Conservation (phyloP, 2,329 filamentous ascomycete species). For the Cyclaneusma minus region DNA sequence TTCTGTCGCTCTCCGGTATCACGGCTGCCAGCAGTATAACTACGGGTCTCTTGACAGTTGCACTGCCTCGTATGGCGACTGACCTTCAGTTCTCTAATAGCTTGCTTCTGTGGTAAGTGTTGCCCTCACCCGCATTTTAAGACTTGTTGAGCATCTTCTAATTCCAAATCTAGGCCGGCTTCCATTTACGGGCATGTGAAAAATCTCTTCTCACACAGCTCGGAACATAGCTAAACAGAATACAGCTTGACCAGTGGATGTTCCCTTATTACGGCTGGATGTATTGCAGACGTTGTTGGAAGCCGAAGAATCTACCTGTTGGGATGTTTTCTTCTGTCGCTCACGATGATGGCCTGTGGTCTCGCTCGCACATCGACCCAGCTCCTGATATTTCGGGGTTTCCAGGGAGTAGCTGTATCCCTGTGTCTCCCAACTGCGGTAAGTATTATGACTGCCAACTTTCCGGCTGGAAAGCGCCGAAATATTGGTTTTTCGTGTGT, state of each 20-base stretch:
- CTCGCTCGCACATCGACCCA: slow-evolving; percentile 23
- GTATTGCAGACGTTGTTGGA: slow-evolving; percentile 33
- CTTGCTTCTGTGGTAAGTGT: too few species aligned
- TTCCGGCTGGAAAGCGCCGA: slow-evolving; percentile 28
- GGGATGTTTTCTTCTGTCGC: slow-evolving; percentile 26
- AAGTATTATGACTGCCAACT: slow-evolving; percentile 28
- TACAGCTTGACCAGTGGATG: slow-evolving; percentile 26
- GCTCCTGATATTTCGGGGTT: slow-evolving; percentile 29
- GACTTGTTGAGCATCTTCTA: too few species aligned
- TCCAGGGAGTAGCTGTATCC: slow-evolving; percentile 28
- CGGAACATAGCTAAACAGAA: too few species aligned
- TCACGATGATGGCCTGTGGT: slow-evolving; percentile 28
- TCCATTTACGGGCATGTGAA: too few species aligned
- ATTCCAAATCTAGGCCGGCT: too few species aligned
- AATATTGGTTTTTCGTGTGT: slow-evolving; percentile 35
- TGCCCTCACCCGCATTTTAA: too few species aligned
- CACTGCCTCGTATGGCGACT: slow-evolving; percentile 24
- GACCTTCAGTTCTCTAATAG: too few species aligned
- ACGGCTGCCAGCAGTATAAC: slow-evolving; percentile 15
- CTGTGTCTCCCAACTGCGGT: slow-evolving; percentile 33
- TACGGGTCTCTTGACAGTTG: slow-evolving; percentile 22
- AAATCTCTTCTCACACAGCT: too few species aligned
- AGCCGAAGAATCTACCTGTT: slow-evolving; percentile 26
- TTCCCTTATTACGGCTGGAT: slow-evolving; percentile 30
- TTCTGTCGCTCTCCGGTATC: slow-evolving; percentile 11